Evolutionary conservation across 2,329 filamentous ascomycete species (phyloP), one percentile per base, ranked within the genome.

Genomic region (Cladosporium sphaerospermum): DNA sequence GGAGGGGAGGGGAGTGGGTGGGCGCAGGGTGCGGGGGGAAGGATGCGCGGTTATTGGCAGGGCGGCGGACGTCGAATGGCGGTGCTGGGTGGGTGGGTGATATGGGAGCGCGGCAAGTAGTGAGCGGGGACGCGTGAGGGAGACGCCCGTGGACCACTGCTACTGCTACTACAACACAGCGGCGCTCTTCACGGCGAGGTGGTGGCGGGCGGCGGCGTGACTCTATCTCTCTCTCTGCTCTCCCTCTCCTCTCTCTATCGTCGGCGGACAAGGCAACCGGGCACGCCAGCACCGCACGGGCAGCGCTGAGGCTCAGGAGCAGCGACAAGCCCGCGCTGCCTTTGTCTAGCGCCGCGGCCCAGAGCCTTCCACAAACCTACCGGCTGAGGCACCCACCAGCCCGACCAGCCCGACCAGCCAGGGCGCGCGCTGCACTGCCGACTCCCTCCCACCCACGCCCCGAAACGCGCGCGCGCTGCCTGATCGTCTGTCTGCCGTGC

Each of bases 171-270:
- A 43, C 40, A 9, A 16, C n/a, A 14, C 41, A n/a, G 31, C 43
- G 14, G 28, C 16, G 14, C 31, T 47, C 45, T 47, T 47, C 45
- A 47, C 45, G 33, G 33, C 45, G 34, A n/a, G 41, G 34, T 37
- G 34, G 45, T 33, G 34, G 45, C 34, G 45, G 18, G 33, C 34
- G 34, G 33, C 34, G 33, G 33, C 32, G 33, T 19, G 33, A 7
- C 23, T 28, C 23, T 28, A 5, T 28, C 23, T 28, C 23, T 7
- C 23, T 5, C 23, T 28, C 23, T 28, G 16, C 23, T 28, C 23
- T 7, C 23, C 4, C 23, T 28, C 23, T 28, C 5, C 23, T 28
- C 23, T 28, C 23, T 28, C 23, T 28, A 28, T 28, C 23, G 23
- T 28, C 23, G 23, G 5, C 7, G 23, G 7, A 7, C 23, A 28